Evolutionary conservation across 345 rosid genomes (phyloP).

Genomic region (Hypericum perforatum): DNA sequence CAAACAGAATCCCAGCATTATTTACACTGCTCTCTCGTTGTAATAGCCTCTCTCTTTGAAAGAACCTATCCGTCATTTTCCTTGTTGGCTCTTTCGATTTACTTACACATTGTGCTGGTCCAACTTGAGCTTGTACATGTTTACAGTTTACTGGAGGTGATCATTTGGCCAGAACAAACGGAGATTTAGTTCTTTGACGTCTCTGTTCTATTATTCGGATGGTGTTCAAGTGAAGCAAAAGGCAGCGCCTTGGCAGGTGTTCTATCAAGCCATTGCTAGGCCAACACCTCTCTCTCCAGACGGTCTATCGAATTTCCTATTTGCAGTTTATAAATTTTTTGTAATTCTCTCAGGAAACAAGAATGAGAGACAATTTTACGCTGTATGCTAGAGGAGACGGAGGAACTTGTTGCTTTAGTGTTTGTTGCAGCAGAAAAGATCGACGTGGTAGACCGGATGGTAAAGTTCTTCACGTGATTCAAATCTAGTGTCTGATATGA

Average conservation of each 20-base stretch:
- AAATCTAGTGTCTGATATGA: neutral
- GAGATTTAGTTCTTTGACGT: constrained; percentile 1
- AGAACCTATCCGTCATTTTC: too few species aligned
- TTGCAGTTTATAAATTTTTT: constrained; percentile 2
- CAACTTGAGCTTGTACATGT: too few species aligned
- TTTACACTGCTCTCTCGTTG: too few species aligned
- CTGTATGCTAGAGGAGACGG: constrained; percentile 54
- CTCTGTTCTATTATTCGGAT: constrained; percentile 33
- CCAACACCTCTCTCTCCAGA: neutral
- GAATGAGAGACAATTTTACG: constrained; percentile 48
- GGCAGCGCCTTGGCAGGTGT: constrained; percentile 54
- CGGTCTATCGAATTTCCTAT: neutral
- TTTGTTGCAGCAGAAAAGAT: constrained; percentile 38
- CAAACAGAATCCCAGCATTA: too few species aligned
- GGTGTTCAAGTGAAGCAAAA: constrained; percentile 29
- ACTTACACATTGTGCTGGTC: too few species aligned
- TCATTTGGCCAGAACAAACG: too few species aligned
- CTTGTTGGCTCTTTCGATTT: too few species aligned
- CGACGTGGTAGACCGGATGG: constrained; percentile 55
- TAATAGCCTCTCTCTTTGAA: too few species aligned
- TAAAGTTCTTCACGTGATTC: constrained; percentile 9
- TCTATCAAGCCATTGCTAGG: too few species aligned
- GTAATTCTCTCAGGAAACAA: constrained; percentile 40
- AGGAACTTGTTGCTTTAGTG: constrained; percentile 47
- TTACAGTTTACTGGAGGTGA: too few species aligned